Evolutionary conservation across 2,329 filamentous ascomycete species (phyloP).

Genomic region (Xylaria sp.): DNA sequence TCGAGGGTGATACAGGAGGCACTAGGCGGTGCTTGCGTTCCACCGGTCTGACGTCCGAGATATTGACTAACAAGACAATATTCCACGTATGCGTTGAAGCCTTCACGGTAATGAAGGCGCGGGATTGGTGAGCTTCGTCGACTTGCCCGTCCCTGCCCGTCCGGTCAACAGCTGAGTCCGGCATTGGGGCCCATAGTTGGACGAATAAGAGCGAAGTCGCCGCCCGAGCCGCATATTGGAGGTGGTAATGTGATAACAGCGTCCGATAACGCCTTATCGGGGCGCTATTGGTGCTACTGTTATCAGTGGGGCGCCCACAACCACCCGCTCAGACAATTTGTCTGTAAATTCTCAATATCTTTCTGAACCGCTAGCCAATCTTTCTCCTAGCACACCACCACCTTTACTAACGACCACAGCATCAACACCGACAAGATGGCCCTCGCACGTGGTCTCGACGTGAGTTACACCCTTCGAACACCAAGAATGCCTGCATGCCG

Average conservation of each 20-base stretch:
- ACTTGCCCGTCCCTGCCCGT: no score
- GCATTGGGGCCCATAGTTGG: no score
- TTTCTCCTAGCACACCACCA: constrained; percentile 16
- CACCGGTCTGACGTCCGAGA: constrained; percentile 7
- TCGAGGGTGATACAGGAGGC: neutral
- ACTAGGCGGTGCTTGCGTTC: constrained; percentile 9
- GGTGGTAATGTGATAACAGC: no score
- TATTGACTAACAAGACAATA: constrained; percentile 13
- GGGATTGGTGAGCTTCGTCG: constrained; percentile 7
- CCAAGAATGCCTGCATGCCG: neutral
- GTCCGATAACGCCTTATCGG: constrained; percentile 23
- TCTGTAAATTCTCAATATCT: constrained; percentile 19
- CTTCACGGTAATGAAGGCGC: constrained; percentile 4
- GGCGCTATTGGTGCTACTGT: no score
- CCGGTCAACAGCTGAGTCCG: no score
- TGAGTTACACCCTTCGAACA: constrained; percentile 14
- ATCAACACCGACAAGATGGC: constrained; percentile 28
- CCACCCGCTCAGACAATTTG: constrained; percentile 14
- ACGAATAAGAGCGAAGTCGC: constrained; percentile 6
- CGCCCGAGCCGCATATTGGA: constrained; percentile 17
- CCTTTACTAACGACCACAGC: constrained; percentile 31
- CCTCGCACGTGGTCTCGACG: constrained; percentile 31
- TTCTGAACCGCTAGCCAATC: no score
- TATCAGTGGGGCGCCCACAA: constrained; percentile 4
- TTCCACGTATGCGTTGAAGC: neutral